Evolutionary conservation across 768 basidiomycete species (phyloP).

Genomic region (Mycena amicta): DNA sequence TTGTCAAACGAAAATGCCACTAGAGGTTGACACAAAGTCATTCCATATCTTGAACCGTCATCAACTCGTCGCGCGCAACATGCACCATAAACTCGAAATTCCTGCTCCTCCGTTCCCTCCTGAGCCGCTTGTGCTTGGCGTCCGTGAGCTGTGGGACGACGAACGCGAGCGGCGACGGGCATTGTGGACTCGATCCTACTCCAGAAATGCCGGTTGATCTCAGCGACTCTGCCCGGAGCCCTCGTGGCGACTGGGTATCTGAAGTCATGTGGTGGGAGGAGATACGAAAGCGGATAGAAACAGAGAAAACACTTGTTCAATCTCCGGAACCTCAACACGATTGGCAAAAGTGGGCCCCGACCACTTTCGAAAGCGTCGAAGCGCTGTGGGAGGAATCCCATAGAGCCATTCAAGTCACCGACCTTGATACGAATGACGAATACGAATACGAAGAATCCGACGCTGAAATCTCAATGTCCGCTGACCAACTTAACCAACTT

Average conservation of each 20-base stretch:
- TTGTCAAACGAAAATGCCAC: constrained; percentile 63
- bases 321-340: constrained; percentile 19
- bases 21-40: constrained; percentile 85
- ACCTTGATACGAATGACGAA: constrained; percentile 21
- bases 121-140: constrained; percentile 82
- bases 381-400: constrained; percentile 72
- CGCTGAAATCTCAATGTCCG: constrained; percentile 50
- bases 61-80: constrained; percentile 59
- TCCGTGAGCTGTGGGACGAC: constrained; percentile 96
- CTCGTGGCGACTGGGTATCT: constrained; percentile 66
- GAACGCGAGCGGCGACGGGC: constrained; percentile 75
- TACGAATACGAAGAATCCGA: constrained; percentile 26
- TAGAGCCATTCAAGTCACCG: constrained; percentile 50
- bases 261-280: constrained; percentile 80
- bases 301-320: constrained; percentile 34
- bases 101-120: constrained; percentile 51
- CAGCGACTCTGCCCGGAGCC: constrained; percentile 61
- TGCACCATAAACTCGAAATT: constrained; percentile 71
- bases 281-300: constrained; percentile 61
- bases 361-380: constrained; percentile 88
- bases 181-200: constrained; percentile 70
- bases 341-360: constrained; percentile 82
- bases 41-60: constrained; percentile 88
- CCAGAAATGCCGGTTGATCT: constrained; percentile 73
- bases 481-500: constrained; percentile 47